Evolutionary conservation across 1,284 basidiomycete species (phyloP).

Genomic region (Marasmius tenuissimus): DNA sequence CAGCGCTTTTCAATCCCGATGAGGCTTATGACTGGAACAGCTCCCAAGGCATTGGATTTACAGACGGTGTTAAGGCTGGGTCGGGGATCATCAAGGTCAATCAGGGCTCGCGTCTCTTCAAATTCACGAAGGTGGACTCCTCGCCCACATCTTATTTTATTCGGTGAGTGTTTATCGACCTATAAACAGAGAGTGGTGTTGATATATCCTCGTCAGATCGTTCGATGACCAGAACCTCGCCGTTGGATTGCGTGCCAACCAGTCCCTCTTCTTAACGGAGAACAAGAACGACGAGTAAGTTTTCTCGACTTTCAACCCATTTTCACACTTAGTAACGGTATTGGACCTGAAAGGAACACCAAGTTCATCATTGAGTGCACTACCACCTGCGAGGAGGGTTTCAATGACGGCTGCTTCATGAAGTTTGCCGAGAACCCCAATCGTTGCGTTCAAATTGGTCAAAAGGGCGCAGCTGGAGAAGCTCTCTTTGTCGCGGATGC

Average conservation of each 20-base stretch:
- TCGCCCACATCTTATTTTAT: not conserved
- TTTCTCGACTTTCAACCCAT: not conserved
- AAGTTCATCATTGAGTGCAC: slow-evolving; percentile 5
- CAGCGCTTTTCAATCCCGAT: not conserved
- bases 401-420: slow-evolving; percentile 9
- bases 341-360: not conserved
- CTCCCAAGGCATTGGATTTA: slow-evolving; percentile 1
- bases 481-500: not conserved
- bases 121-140: slow-evolving; percentile 1
- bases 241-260: slow-evolving; percentile 2
- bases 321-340: not conserved
- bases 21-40: slow-evolving; percentile 8
- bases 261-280: slow-evolving; percentile 1
- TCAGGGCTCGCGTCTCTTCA: not conserved
- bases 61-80: not conserved
- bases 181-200: not conserved
- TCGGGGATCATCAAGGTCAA: slow-evolving; percentile 3
- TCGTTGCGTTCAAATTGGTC: slow-evolving; percentile 5
- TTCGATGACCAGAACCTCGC: slow-evolving; percentile 1
- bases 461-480: slow-evolving; percentile 3
- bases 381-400: not conserved
- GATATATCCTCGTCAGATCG: not conserved
- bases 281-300: slow-evolving; percentile 1
- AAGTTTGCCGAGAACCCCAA: slow-evolving; percentile 2
- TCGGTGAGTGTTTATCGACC: not conserved